These are phyloP conservation scores for Pestalotiopsis sp. DNA, from an alignment of 2,329 filamentous ascomycete genomes.

Conservation along the genomic window DNA sequence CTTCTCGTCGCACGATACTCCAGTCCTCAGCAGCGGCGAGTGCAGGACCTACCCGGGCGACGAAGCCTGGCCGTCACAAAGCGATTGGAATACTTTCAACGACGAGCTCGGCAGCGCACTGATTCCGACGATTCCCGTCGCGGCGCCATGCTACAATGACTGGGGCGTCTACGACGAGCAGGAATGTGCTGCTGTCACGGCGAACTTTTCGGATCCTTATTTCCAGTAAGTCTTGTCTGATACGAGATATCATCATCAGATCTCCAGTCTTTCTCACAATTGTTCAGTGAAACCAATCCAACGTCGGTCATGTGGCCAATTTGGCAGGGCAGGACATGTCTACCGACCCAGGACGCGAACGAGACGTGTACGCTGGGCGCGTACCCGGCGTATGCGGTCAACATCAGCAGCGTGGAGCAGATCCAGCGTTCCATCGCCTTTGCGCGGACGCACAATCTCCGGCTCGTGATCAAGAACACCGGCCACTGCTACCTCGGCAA, in stretches of 20 bases:
- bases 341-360: constrained; percentile 26
- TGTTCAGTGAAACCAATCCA: constrained; percentile 35
- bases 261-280: not conserved
- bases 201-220: constrained; percentile 28
- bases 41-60: constrained; percentile 33
- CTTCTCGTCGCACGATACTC: not conserved
- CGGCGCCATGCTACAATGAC: constrained; percentile 32
- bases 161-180: constrained; percentile 26
- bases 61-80: constrained; percentile 23
- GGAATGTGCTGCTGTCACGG: constrained; percentile 26
- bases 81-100: constrained; percentile 28
- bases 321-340: constrained; percentile 26
- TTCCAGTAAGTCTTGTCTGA: constrained; percentile 20
- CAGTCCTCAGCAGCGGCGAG: constrained; percentile 5
- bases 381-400: constrained; percentile 45
- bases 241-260: no score
- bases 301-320: constrained; percentile 42
- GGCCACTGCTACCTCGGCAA: constrained; percentile 54
- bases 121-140: constrained; percentile 33
- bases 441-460: constrained; percentile 48
- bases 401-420: constrained; percentile 43
- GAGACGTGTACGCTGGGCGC: constrained; percentile 41
- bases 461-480: constrained; percentile 56
- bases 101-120: constrained; percentile 28
- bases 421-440: constrained; percentile 51